Base-by-base conservation (phyloP, 768 basidiomycete genomes). In the Pleurotus pulmonarius region DNA sequence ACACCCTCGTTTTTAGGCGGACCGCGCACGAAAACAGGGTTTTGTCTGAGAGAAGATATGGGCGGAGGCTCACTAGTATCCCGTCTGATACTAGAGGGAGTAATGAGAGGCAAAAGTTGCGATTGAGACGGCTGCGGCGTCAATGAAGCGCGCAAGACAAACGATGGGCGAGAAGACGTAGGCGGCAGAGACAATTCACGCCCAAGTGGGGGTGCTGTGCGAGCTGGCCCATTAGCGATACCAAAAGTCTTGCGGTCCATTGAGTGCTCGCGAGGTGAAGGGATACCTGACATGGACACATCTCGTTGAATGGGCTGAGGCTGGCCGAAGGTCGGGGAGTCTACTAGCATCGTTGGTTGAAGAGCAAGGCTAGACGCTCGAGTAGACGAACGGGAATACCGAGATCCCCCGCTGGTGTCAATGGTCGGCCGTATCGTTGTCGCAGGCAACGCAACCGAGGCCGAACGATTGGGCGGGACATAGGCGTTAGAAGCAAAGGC, bases 21-120 rank as follows among this genome's bases (percentile, higher is more conserved):
- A 0, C 83, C 79, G 60, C 80, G 87, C 12, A 92, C 79, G 64
- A 90, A 91, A 56, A 80, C 75, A 18, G 89, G 89, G 63, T 87
- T 85, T 25, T 82, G 78, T 58, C 78, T 75, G 40, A 92, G 78
- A 52, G 80, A 60, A 25, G 78, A 76, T 26, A 91, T 68, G 4
- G 87, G 78, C 24, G 90, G 90, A 5, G 90, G 90, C 60, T 90
- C 88, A 18, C 87, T 86, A 34, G 70, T 67, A 59, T 86, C 81
- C 61, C 85, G 62, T 59, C 66, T 44, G 61, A 62, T 57, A 55
- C 44, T 61, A 69, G 24, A 52, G 56, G 44, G 24, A 25, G 18
- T 40, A 38, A 39, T 12, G 12, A 20, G 37, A n/a, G 22, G 48
- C 34, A 46, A 29, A 37, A 43, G 57, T 40, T 41, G 43, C 29